phyloP scores from a whole-genome alignment of 768 basidiomycete genomes.

The Russula compacta region DNA sequence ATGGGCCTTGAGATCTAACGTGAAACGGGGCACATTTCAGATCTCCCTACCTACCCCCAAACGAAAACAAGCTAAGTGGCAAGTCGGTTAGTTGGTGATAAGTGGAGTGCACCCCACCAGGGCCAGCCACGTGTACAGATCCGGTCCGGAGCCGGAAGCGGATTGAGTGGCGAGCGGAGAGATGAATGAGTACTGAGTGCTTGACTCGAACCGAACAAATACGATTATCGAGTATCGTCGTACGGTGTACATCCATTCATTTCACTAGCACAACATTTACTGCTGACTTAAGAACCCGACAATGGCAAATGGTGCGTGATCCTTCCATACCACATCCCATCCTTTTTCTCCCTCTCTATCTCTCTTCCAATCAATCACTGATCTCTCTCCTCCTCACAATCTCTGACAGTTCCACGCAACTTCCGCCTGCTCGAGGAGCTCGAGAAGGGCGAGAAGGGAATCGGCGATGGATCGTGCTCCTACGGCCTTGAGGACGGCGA shows the following conservation, averaged over 20 bases:
- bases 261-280: neutral
- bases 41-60: too few relatives aligned
- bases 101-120: too few relatives aligned
- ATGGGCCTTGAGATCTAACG: neutral
- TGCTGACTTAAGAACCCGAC: neutral
- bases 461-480: conserved; percentile 95
- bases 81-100: too few relatives aligned
- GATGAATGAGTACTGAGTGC: too few relatives aligned
- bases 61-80: too few relatives aligned
- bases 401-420: conserved; percentile 78
- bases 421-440: conserved; percentile 96
- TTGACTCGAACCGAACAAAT: neutral
- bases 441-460: conserved; percentile 99
- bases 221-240: neutral
- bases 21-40: too few relatives aligned
- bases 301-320: conserved; percentile 1
- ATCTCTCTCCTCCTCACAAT: neutral
- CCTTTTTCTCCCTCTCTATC: neutral
- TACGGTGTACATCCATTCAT: neutral
- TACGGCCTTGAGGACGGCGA: conserved; percentile 94
- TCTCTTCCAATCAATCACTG: neutral
- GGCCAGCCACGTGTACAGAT: neutral
- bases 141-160: neutral
- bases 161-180: too few relatives aligned
- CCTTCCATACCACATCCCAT: neutral